phyloP scores from a whole-genome alignment of 83 land plant species.

The Thuja plicata region DNA sequence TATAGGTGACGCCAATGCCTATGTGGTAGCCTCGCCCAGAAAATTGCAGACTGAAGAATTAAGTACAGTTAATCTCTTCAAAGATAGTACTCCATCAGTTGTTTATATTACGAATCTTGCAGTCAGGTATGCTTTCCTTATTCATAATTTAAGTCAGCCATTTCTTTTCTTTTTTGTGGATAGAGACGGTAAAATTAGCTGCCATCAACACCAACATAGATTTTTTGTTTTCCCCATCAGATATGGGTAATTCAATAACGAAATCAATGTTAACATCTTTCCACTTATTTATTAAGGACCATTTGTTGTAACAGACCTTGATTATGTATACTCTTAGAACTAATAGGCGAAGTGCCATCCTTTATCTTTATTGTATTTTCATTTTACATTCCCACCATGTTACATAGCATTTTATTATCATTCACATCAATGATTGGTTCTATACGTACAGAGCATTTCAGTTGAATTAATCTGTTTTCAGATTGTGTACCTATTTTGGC shows the following conservation, averaged over 20 bases:
- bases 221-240: neutral
- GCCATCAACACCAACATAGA: neutral
- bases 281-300: neutral
- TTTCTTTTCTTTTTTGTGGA: neutral
- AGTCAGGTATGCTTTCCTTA: constrained; percentile 27
- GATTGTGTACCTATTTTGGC: neutral
- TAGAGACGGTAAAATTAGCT: neutral
- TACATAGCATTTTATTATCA: no score
- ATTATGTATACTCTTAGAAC: no score
- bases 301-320: no score
- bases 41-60: constrained; percentile 43
- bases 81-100: constrained; percentile 46
- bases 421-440: no score
- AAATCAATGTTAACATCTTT: neutral
- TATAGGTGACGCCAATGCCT: constrained; percentile 21
- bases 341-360: no score
- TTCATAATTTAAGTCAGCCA: neutral
- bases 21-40: constrained; percentile 30
- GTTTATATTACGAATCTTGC: constrained; percentile 56
- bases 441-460: no score
- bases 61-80: constrained; percentile 46
- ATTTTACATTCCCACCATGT: neutral
- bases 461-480: no score
- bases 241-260: neutral
- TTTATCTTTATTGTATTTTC: neutral